phyloP scores from a whole-genome alignment of 768 basidiomycete genomes.

The Piloderma croceum region DNA sequence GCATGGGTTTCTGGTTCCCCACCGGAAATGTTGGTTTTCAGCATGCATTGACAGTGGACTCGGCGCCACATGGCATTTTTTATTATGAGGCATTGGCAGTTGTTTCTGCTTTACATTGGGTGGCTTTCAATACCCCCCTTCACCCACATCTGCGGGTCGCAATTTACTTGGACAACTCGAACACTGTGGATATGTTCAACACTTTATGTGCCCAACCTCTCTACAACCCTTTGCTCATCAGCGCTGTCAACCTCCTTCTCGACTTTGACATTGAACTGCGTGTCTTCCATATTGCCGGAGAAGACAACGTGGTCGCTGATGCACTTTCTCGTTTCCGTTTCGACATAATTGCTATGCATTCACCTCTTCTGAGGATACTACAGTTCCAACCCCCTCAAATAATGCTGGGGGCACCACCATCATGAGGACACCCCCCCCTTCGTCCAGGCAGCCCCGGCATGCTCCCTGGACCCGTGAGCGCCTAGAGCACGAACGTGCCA shows the following conservation, averaged over 20 bases:
- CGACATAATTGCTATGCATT: neutral
- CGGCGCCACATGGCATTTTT: slow-evolving; percentile 13
- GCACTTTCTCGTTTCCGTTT: slow-evolving; percentile 11
- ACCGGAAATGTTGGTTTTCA: slow-evolving; percentile 1
- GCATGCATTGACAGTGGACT: too few species aligned
- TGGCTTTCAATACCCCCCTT: neutral
- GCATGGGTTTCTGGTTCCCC: slow-evolving; percentile 10
- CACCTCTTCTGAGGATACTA: slow-evolving; percentile 5
- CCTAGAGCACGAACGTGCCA: slow-evolving; percentile 25
- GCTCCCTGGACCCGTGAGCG: slow-evolving; percentile 30
- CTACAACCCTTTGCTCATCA: slow-evolving; percentile 16
- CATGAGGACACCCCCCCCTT: slow-evolving; percentile 10
- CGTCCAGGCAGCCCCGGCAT: slow-evolving; percentile 27
- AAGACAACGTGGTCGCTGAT: slow-evolving; percentile 14
- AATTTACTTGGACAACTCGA: slow-evolving; percentile 26
- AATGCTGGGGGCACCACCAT: slow-evolving; percentile 5
- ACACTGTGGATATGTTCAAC: slow-evolving; percentile 31
- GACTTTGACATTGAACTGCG: slow-evolving; percentile 11
- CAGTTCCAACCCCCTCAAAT: slow-evolving; percentile 13
- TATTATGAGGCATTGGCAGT: slow-evolving; percentile 8
- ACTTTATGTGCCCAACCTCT: slow-evolving; percentile 9
- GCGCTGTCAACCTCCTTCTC: slow-evolving; percentile 9
- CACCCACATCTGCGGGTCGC: slow-evolving; percentile 7
- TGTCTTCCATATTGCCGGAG: slow-evolving; percentile 20
- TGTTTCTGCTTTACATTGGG: too few species aligned